Percentiles rank a stretch among this genome's conserved stretches.
These are phyloP conservation scores for Phytophthora citrophthora DNA, from an alignment of 352 stramenopile species.

Conservation along the genomic window DNA sequence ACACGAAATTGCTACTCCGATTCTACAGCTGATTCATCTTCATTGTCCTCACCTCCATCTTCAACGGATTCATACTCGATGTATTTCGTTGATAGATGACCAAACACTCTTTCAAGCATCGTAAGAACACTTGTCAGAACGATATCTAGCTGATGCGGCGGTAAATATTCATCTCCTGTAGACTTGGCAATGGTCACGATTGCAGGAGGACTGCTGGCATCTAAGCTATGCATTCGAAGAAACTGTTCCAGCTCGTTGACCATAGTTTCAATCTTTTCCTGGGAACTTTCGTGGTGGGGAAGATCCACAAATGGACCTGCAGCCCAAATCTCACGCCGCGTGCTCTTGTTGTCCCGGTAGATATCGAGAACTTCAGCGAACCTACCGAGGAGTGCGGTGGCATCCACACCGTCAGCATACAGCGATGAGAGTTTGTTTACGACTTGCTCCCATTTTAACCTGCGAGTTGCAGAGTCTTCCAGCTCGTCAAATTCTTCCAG, in stretches of 20 bases:
- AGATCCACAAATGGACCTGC: constrained; percentile 69
- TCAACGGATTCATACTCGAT: constrained; percentile 60
- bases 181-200: constrained; percentile 89
- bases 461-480: constrained; percentile 6
- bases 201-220: constrained; percentile 41
- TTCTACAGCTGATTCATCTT: too few species aligned
- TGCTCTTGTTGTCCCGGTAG: constrained; percentile 26
- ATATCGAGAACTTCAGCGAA: constrained; percentile 36
- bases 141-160: constrained; percentile 58
- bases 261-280: constrained; percentile 59
- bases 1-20: too few species aligned
- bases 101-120: constrained; percentile 52
- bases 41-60: constrained; percentile 3
- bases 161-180: constrained; percentile 73
- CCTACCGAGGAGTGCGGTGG: constrained; percentile 17
- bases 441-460: constrained; percentile 17
- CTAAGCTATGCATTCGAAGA: constrained; percentile 25
- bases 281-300: constrained; percentile 65
- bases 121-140: constrained; percentile 55
- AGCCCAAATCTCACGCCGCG: constrained; percentile 45
- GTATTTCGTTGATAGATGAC: constrained; percentile 36
- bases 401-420: constrained; percentile 34
- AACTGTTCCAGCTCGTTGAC: constrained; percentile 45
- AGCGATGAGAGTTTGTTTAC: constrained; percentile 26
- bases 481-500: constrained; percentile 30